Percentiles rank a stretch among this genome's conserved stretches.
Conservation (phyloP, 306 rosid species). For the Acacia acuminata region DNA sequence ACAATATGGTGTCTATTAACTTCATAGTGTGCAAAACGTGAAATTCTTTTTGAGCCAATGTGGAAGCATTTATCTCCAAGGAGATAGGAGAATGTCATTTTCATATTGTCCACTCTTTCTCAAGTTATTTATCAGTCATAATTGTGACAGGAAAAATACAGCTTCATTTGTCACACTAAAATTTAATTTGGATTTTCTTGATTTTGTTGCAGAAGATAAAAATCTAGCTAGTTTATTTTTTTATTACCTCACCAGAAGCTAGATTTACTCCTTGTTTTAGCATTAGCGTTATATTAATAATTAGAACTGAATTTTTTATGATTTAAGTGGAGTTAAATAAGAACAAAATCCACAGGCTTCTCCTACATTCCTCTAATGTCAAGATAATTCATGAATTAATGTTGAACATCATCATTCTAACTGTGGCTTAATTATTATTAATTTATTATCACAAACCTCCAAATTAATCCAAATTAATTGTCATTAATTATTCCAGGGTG, state of each 20-base stretch:
- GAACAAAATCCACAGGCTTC: background rate
- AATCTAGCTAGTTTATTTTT: background rate
- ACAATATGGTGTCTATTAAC: background rate
- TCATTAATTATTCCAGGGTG: conserved; percentile 53
- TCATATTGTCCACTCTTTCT: background rate
- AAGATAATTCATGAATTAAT: background rate
- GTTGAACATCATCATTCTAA: background rate
- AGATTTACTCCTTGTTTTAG: background rate
- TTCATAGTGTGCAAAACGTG: conserved; percentile 21
- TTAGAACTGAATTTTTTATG: background rate
- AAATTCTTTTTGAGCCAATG: conserved; percentile 7
- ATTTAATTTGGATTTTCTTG: background rate
- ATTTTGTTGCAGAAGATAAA: background rate
- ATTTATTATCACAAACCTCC: background rate
- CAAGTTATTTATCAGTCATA: background rate
- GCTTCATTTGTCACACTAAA: background rate
- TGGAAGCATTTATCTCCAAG: conserved; percentile 33
- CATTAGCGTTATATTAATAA: background rate
- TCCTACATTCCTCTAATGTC: background rate
- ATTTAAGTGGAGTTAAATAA: background rate
- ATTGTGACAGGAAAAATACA: background rate
- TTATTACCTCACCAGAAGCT: background rate
- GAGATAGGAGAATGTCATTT: conserved; percentile 29
- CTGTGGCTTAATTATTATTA: background rate
- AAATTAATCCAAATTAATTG: background rate